Evolutionary conservation across 805 yeast species (phyloP), one percentile per base, ranked within the genome.

Genomic region (Wickerhamomyces canadensis): DNA sequence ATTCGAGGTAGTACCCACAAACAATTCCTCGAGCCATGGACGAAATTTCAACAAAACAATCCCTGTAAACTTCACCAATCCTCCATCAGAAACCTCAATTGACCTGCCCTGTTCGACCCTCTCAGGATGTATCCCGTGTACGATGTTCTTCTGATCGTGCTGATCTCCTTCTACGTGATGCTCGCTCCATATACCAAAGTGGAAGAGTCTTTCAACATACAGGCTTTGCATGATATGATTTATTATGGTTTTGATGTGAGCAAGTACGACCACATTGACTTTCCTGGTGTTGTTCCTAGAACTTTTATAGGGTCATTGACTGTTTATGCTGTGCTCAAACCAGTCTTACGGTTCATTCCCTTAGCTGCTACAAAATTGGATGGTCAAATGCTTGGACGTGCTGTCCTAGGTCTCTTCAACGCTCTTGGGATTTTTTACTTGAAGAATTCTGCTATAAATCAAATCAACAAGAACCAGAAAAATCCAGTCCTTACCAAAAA

Each of bases 201-300:
- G 1, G 97, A 91, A 57, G 98, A 91, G 57, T 85, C 96, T 21
- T 91, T 91, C 68, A 85, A 81, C 49, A 65, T 85, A 31, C 97
- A 91, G 52, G 97, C 97, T 0, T 67, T 86, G 29, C 88, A 89
- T 54, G 97, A 91, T 51, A 67, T 88, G 30, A 45, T 85, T 34
- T 70, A 72, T 44, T 70, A 76, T 54, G 96, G 96, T 6, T 24
- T 55, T 3, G 61, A 60, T 42, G 13, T 71, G 1, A 42, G 61
- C 2, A 43, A 63, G 34, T 91, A 72, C 54, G 97, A 91, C 54
- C 98, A 91, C 56, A 44, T 67, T 7, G 58, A 67, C 36, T 91
- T 86, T 55, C 95, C 96, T 0, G 97, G 97, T 2, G 89, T 69
- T 2, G 96, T 91, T 7, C 95, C 95, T 21, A 68, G 97, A 37